Evolutionary conservation across 2,329 filamentous ascomycete genomes (phyloP).

Genomic region (Grosmannia huntii): DNA sequence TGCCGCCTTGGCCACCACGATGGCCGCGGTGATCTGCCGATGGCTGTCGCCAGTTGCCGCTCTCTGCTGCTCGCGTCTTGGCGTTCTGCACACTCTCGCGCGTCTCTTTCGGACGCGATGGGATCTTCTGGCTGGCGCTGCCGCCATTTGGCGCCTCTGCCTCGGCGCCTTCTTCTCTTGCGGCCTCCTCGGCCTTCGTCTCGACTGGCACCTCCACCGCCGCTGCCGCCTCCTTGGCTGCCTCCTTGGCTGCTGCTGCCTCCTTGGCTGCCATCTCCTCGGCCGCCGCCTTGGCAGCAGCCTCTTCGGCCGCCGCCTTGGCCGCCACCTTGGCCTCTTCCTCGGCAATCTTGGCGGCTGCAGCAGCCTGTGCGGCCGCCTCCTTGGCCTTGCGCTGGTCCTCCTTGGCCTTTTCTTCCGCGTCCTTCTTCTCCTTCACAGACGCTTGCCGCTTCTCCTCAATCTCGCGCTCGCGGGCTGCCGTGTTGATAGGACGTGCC

Average conservation of each 20-base stretch:
- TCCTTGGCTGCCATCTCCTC: constrained; percentile 7
- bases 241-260: not conserved
- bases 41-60: constrained; percentile 47
- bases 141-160: not conserved
- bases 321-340: constrained; percentile 1
- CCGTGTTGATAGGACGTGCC: constrained; percentile 87
- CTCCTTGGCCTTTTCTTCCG: constrained; percentile 75
- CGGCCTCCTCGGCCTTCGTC: not conserved
- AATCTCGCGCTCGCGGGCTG: constrained; percentile 74
- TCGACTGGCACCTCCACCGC: not conserved
- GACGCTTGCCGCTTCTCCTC: constrained; percentile 73
- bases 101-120: constrained; percentile 22
- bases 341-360: constrained; percentile 20
- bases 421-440: constrained; percentile 71
- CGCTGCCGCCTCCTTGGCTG: constrained; percentile 7
- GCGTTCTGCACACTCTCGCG: constrained; percentile 30
- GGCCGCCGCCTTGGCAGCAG: not conserved
- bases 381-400: constrained; percentile 55
- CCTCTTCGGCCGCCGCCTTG: constrained; percentile 1
- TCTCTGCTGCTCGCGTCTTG: constrained; percentile 44
- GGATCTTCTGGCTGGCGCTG: constrained; percentile 10
- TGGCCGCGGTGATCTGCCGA: constrained; percentile 34
- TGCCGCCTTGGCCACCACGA: constrained; percentile 25
- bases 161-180: not conserved
- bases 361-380: constrained; percentile 38